These are phyloP conservation scores for Avena eriantha DNA, from an alignment of 176 grass and related monocot genomes.

Conservation along the genomic window DNA sequence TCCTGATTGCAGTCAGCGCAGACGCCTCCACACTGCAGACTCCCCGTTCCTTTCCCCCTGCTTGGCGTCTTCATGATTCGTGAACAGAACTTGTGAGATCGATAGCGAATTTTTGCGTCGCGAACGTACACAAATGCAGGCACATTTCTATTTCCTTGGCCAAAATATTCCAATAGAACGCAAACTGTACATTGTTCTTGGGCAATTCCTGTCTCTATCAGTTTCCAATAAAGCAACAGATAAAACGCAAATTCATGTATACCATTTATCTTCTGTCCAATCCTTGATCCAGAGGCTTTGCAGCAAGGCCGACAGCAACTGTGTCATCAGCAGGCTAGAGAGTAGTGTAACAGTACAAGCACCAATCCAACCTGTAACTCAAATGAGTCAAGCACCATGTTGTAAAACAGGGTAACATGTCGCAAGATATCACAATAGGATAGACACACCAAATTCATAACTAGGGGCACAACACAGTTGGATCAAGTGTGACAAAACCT, in stretches of 20 bases:
- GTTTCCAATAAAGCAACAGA: not conserved
- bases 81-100: no score
- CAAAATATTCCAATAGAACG: not conserved
- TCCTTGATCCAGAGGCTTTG: slow-evolving; percentile 50
- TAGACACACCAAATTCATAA: not conserved
- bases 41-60: no score
- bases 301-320: slow-evolving; percentile 62
- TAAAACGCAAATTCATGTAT: not conserved
- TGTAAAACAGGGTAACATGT: slow-evolving; percentile 1
- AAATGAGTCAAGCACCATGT: slow-evolving; percentile 39
- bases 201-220: not conserved
- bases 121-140: not conserved
- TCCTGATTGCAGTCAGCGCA: not conserved
- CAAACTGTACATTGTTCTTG: not conserved
- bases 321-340: slow-evolving; percentile 40
- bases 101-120: no score
- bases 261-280: not conserved
- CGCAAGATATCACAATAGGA: not conserved
- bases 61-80: no score
- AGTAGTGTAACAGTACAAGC: slow-evolving; percentile 43
- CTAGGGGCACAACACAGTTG: not conserved
- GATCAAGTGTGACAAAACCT: slow-evolving; percentile 14
- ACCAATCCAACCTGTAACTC: slow-evolving; percentile 47
- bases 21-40: no score
- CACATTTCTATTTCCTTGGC: not conserved